Conservation (phyloP, 352 stramenopile genomes). For the Globisporangium takayamanum region DNA sequence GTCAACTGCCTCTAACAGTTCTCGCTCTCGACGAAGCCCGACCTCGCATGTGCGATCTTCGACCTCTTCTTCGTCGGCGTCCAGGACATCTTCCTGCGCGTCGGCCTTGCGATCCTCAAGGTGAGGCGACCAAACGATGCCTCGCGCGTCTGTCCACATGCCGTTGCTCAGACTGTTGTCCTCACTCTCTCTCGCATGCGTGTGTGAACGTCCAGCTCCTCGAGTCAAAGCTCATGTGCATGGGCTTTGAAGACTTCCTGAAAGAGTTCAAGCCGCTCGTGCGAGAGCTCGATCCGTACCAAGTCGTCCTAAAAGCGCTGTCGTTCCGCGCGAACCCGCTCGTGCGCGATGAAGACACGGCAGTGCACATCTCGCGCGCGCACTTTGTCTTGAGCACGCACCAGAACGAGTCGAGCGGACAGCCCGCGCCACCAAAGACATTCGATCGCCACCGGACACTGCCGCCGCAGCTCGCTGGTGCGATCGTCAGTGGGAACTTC, state of each 20-base stretch:
- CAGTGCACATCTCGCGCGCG: slow-evolving; percentile 37
- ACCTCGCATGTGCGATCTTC: slow-evolving; percentile 77
- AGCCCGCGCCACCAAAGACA: slow-evolving; percentile 21
- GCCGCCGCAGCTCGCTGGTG: slow-evolving; percentile 37
- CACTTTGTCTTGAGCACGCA: slow-evolving; percentile 36
- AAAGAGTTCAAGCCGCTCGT: slow-evolving; percentile 78
- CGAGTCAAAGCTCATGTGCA: slow-evolving; percentile 77
- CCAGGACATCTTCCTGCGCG: slow-evolving; percentile 74
- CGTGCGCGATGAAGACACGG: slow-evolving; percentile 48
- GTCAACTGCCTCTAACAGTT: slow-evolving; percentile 24
- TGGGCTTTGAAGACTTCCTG: slow-evolving; percentile 80
- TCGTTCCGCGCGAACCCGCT: slow-evolving; percentile 41
- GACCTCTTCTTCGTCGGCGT: slow-evolving; percentile 81
- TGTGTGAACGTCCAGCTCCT: slow-evolving; percentile 22
- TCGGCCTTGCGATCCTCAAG: slow-evolving; percentile 75
- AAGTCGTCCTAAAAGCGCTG: slow-evolving; percentile 59
- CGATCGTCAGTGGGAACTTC: slow-evolving; percentile 34
- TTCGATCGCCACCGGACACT: slow-evolving; percentile 65
- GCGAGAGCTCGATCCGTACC: slow-evolving; percentile 68
- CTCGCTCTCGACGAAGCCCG: slow-evolving; percentile 74
- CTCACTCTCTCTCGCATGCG: neutral
- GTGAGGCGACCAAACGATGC: slow-evolving; percentile 3
- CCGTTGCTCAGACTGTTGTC: neutral
- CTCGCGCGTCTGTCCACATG: neutral
- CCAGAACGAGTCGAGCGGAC: slow-evolving; percentile 21